Percentiles rank a stretch among this genome's conserved stretches.
Conservation (phyloP, 1,284 basidiomycete species). For the Bondarzewia mesenterica region DNA sequence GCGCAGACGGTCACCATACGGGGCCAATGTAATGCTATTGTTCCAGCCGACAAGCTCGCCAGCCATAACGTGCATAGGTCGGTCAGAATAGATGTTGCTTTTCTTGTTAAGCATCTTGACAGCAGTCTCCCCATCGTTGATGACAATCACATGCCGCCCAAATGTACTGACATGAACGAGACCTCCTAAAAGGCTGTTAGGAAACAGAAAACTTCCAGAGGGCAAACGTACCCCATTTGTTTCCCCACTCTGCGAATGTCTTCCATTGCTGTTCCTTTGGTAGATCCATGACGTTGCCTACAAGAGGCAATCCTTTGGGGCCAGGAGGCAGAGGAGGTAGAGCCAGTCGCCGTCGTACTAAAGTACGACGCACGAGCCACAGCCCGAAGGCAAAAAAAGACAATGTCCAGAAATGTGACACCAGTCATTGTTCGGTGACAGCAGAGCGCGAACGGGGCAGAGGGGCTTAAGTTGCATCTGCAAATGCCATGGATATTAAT, state of each 20-base stretch:
- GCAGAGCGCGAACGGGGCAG: no score
- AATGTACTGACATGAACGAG: slow-evolving; percentile 14
- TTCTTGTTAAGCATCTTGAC: slow-evolving; percentile 17
- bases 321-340: slow-evolving; percentile 22
- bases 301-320: slow-evolving; percentile 21
- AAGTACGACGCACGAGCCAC: no score
- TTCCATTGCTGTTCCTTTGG: slow-evolving; percentile 24
- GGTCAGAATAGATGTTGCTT: slow-evolving; percentile 14
- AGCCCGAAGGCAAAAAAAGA: no score
- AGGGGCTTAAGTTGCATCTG: no score
- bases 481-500: no score
- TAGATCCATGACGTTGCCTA: slow-evolving; percentile 28
- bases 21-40: no score
- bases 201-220: no score
- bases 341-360: no score
- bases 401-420: no score
- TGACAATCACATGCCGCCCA: slow-evolving; percentile 14
- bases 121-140: slow-evolving; percentile 15
- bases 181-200: slow-evolving; percentile 17
- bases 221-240: slow-evolving; percentile 14
- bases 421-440: no score
- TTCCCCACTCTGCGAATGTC: slow-evolving; percentile 23
- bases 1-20: no score
- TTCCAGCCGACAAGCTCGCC: neutral
- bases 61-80: slow-evolving; percentile 8